Base-by-base conservation (phyloP, 2,329 filamentous ascomycete species). In the Magnaporthiopsis rhizophila region DNA sequence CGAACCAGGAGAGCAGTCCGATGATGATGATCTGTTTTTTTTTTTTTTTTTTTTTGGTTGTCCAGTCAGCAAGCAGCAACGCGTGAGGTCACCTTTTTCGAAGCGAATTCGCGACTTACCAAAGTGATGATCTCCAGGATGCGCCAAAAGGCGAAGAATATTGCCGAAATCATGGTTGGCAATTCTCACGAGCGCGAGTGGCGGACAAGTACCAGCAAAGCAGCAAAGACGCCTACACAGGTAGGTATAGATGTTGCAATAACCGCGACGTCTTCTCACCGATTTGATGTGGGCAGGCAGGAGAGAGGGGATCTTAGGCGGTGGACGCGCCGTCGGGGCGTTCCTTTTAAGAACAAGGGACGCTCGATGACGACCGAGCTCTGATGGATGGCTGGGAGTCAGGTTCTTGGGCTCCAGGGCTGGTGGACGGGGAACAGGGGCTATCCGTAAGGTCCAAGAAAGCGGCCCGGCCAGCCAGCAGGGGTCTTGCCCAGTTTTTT, bases 1-100 rank as follows among this genome's bases (percentile, higher is more conserved):
- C 83, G 72, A 89, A 89, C 79, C 82, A 89, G 69, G 84, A 81
- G 63, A 88, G 82, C 83, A 89, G 88, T 75, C 86, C 86, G 74
- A 89, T 81, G 30, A 78, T 81, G 58, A 86, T 86, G 72, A 88
- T 87, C 86, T 89, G 26, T 45, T 28, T 18, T 34, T 34, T 34
- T 9, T 38, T 38, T 87, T 86, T 89, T 34, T 60, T 28, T 18
- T 32, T 32, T 32, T 6, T 32, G 26, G 26, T 26, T 21, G 34
- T 8, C 15, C n/a, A 45, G 32, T 45, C 4, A 26, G 21, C 13
- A 26, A 26, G 26, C 26, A 3, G 26, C 26, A 26, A 45, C 8
- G n/a, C 11, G 34, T n/a, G 59, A 24, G 7, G 24, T 60, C 26
- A 26, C 26, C 34, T 59, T 34, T 21, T 18, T 18, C 62, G 21